A percentile compares a stretch with the other conserved stretches of the same genome.
Conservation (phyloP, 371 early-diverging fungal genomes). For the Mortierella sp. region DNA sequence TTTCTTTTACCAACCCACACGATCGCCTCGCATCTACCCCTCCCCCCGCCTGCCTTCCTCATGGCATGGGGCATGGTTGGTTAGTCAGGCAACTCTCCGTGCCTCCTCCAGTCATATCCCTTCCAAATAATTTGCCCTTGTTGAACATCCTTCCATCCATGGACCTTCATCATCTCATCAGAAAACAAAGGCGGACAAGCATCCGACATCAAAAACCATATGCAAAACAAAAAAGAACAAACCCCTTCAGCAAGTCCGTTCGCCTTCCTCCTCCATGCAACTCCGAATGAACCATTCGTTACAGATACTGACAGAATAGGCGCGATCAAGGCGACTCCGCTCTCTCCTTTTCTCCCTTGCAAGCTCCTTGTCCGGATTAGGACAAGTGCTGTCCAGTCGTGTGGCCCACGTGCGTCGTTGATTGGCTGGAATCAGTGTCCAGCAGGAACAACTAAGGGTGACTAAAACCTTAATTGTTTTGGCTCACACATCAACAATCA, state of each 20-base stretch:
- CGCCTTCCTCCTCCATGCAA: not conserved
- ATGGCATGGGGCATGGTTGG: not conserved
- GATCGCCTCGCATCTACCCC: not conserved
- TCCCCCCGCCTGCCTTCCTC: not conserved
- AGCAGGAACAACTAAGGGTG: not conserved
- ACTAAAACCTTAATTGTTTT: slow-evolving; percentile 4
- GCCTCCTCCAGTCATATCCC: not conserved
- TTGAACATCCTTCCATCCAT: not conserved
- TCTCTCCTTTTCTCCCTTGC: too few species aligned
- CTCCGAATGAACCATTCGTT: not conserved
- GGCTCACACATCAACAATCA: not conserved
- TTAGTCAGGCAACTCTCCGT: not conserved
- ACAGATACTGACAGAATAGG: not conserved
- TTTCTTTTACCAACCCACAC: too few species aligned
- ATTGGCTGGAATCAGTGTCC: slow-evolving; percentile 20
- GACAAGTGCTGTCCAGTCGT: slow-evolving; percentile 25
- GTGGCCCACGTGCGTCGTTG: slow-evolving; percentile 29
- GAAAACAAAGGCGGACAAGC: too few species aligned
- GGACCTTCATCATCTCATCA: not conserved
- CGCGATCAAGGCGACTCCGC: not conserved
- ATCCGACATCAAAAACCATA: not conserved
- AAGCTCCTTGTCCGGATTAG: slow-evolving; percentile 4
- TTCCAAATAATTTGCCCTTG: not conserved
- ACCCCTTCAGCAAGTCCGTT: not conserved
- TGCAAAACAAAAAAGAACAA: not conserved